Base-by-base conservation (phyloP, 257 asterid genomes). In the Linderniella brevidens region DNA sequence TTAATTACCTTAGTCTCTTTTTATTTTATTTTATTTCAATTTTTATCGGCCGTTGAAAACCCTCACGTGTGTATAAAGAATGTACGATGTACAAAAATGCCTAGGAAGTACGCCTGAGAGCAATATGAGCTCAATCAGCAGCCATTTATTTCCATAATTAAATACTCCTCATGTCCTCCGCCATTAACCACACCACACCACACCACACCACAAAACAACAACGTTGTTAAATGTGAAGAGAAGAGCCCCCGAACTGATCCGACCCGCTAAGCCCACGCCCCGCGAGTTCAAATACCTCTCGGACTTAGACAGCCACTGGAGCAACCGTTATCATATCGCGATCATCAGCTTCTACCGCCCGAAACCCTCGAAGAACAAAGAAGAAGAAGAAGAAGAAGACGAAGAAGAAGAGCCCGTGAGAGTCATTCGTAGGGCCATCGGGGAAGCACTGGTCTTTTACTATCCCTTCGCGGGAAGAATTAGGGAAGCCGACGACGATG, bases 401-500 rank as follows among this genome's bases (percentile, higher is more conserved):
- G 32, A 25, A 25, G 32, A 67, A 0, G 56, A 48, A 35, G 86
- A 78, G 61, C 93, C 86, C 0, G 82, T 56, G 4, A 18, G 37
- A 19, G 75, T 73, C 0, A 75, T 81, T 16, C 75, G 76, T 1
- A 58, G 53, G 9, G 93, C 90, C 35, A 40, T 81, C 4, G 75
- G 72, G 1, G 40, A 63, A 49, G 71, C 84, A 0, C 60, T 80
- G 41, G 85, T 77, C 13, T 74, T 52, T 61, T 80, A 77, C 74
- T 74, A 80, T 72, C 93, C 93, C 0, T 69, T 80, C 0, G 93
- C 93, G 0, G 93, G 93, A 8, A 67, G 93, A 18, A 64, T 77
- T 19, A 66, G 79, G 60, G 84, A 77, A 51, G 44, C 18, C 13
- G 32, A 3, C 32, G 32, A 6, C 32, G 61, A 57, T 8, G 70